phyloP scores from a whole-genome alignment of 2,329 filamentous ascomycete species.

The Paraphoma chrysanthemicola region DNA sequence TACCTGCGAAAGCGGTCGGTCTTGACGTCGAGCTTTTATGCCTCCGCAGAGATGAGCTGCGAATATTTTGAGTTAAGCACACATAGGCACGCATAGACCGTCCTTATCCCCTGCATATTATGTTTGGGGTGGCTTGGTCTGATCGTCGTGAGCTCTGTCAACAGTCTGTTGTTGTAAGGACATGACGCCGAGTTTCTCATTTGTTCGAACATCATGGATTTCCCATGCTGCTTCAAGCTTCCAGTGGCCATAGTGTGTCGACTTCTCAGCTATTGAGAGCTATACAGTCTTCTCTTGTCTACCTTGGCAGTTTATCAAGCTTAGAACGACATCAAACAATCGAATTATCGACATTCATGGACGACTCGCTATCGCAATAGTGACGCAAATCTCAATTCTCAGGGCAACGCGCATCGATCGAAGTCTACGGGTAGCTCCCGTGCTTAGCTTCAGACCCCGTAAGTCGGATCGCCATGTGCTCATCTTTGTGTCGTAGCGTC shows the following conservation, averaged over 20 bases:
- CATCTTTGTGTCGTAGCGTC: conserved; percentile 10
- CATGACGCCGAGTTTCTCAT: not conserved
- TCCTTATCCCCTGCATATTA: not conserved
- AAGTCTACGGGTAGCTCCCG: conserved; percentile 18
- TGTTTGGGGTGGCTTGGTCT: not conserved
- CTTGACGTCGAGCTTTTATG: conserved; percentile 27
- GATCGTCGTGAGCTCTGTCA: not conserved
- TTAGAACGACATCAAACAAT: no score
- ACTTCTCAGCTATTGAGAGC: no score
- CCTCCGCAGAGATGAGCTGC: conserved; percentile 1
- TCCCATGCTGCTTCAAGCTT: no score
- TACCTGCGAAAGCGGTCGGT: conserved; percentile 14
- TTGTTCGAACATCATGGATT: no score
- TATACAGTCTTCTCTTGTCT: no score
- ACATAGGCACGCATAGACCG: not conserved
- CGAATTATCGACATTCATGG: not conserved
- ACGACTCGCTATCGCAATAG: not conserved
- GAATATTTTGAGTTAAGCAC: not conserved
- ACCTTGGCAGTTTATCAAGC: no score
- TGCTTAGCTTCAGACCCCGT: conserved; percentile 10
- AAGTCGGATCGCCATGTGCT: conserved; percentile 18
- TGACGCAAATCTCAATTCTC: not conserved
- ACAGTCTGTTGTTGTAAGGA: no score
- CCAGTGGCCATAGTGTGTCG: no score
- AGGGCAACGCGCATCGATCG: conserved; percentile 2